phyloP scores from a whole-genome alignment of 208 protist species.

The Phytomonas francai region DNA sequence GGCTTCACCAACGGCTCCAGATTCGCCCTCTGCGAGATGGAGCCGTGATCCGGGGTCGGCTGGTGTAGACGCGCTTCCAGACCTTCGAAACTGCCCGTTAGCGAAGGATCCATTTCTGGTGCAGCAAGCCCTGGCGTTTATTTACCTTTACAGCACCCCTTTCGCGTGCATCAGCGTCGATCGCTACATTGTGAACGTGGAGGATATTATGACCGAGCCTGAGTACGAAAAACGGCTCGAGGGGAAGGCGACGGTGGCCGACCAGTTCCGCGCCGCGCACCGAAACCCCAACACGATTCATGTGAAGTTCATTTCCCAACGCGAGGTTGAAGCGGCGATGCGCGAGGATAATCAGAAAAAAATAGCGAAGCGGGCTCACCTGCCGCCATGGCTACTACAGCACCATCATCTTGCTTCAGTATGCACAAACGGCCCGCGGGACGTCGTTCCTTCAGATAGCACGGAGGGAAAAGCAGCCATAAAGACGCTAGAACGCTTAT shows the following conservation, averaged over 20 bases:
- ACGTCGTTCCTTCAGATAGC: background rate
- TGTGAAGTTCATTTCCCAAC: conserved; percentile 44
- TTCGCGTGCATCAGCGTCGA: conserved; percentile 70
- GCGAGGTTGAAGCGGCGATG: conserved; percentile 31
- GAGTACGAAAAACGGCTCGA: conserved; percentile 61
- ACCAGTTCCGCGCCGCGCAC: conserved; percentile 75
- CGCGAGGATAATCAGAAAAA: conserved; percentile 42
- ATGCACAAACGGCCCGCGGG: conserved; percentile 1
- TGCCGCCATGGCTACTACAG: conserved; percentile 75
- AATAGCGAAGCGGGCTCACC: conserved; percentile 59
- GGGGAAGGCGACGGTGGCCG: conserved; percentile 45
- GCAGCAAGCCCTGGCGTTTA: conserved; percentile 77
- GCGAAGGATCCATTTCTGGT: conserved; percentile 77
- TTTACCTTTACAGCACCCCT: conserved; percentile 42
- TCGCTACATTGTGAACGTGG: conserved; percentile 41
- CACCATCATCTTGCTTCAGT: conserved; percentile 10
- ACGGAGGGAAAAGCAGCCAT: background rate
- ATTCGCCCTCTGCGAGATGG: background rate
- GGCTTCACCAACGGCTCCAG: background rate
- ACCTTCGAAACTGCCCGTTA: conserved; percentile 31
- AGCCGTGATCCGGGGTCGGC: background rate
- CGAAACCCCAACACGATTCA: conserved; percentile 52
- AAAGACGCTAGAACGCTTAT: background rate
- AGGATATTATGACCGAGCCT: conserved; percentile 70
- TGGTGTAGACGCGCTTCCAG: background rate